phyloP scores from a whole-genome alignment of 2,329 filamentous ascomycete species.

The Pseudogymnoascus sp. region DNA sequence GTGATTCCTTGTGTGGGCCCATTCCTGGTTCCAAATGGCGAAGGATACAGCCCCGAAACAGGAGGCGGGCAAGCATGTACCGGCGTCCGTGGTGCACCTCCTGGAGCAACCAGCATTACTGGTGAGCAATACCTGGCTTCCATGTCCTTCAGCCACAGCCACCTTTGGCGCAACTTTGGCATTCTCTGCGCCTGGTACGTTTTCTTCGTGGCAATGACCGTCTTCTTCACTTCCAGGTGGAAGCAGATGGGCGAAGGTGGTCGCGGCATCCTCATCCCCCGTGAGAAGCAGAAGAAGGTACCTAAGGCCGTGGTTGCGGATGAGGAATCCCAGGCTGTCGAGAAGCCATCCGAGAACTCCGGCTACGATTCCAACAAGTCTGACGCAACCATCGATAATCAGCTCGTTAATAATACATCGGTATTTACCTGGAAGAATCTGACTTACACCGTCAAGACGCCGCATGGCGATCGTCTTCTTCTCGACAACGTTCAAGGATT shows the following conservation, averaged over 20 bases:
- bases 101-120: not conserved
- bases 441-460: slow-evolving; percentile 56
- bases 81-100: slow-evolving; percentile 46
- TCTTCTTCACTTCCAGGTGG: slow-evolving; percentile 25
- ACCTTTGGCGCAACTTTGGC: slow-evolving; percentile 54
- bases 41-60: slow-evolving; percentile 30
- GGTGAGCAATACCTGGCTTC: slow-evolving; percentile 41
- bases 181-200: slow-evolving; percentile 57
- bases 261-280: not conserved
- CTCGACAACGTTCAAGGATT: slow-evolving; percentile 75
- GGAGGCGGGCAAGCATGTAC: slow-evolving; percentile 42
- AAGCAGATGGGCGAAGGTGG: slow-evolving; percentile 4
- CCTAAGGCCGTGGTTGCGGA: not conserved
- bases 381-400: slow-evolving; percentile 24
- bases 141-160: slow-evolving; percentile 43
- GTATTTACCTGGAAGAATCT: slow-evolving; percentile 71
- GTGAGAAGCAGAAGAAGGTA: not conserved
- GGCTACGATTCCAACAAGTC: slow-evolving; percentile 14
- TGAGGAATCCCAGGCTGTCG: slow-evolving; percentile 16
- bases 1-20: slow-evolving; percentile 41
- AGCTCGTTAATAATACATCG: slow-evolving; percentile 53
- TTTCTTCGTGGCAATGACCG: slow-evolving; percentile 49
- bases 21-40: slow-evolving; percentile 44
- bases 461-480: slow-evolving; percentile 55
- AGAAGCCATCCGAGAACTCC: not conserved